phyloP scores from a whole-genome alignment of 208 protist genomes.

The Trypanosoma congolense region DNA sequence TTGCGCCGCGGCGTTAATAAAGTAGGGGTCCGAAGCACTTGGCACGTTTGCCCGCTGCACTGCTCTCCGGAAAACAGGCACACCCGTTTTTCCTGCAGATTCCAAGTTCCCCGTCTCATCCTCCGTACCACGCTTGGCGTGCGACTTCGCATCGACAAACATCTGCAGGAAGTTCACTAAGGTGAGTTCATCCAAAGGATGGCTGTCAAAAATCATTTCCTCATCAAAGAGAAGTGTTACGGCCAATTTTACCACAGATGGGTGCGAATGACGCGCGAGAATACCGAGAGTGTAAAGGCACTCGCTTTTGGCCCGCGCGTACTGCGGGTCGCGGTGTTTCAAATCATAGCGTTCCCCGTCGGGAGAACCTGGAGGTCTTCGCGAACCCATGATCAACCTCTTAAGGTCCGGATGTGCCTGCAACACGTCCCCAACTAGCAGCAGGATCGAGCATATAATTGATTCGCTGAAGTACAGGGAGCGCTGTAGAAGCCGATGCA shows the following conservation, averaged over 20 bases:
- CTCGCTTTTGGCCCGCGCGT: slow-evolving; percentile 59
- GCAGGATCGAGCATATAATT: slow-evolving; percentile 83
- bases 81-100: slow-evolving; percentile 35
- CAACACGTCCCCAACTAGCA: slow-evolving; percentile 83
- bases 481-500: slow-evolving; percentile 88
- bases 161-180: slow-evolving; percentile 83
- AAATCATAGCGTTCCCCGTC: slow-evolving; percentile 60
- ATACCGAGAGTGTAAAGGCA: slow-evolving; percentile 78
- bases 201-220: slow-evolving; percentile 82
- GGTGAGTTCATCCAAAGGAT: slow-evolving; percentile 90
- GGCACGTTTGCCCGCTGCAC: slow-evolving; percentile 64
- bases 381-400: slow-evolving; percentile 27
- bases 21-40: slow-evolving; percentile 83
- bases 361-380: slow-evolving; percentile 7
- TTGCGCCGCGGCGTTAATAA: slow-evolving; percentile 75
- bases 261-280: slow-evolving; percentile 82
- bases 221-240: slow-evolving; percentile 81
- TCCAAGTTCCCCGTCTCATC: neutral
- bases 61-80: slow-evolving; percentile 75
- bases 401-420: slow-evolving; percentile 58
- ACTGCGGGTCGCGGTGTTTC: slow-evolving; percentile 83
- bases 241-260: slow-evolving; percentile 85
- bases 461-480: slow-evolving; percentile 79
- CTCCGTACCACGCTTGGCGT: slow-evolving; percentile 26
- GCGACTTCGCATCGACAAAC: slow-evolving; percentile 80